These are phyloP conservation scores for Epichloe elymi DNA, from an alignment of 2,329 filamentous ascomycete species.

Conservation along the genomic window DNA sequence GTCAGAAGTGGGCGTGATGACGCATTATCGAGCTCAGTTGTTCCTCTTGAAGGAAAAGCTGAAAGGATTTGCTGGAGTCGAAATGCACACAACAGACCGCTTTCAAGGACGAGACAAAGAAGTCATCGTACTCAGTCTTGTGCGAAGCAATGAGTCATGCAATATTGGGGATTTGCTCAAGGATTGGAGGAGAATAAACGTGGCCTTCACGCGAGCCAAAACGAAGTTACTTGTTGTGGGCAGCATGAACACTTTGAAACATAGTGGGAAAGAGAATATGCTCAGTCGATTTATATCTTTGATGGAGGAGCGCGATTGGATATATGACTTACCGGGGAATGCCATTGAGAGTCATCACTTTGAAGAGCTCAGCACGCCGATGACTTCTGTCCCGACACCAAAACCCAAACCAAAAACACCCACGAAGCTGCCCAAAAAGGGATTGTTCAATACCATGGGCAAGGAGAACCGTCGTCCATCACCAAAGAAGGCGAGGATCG, in stretches of 20 bases:
- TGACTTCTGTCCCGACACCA: slow-evolving; percentile 10
- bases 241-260: slow-evolving; percentile 65
- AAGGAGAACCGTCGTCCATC: slow-evolving; percentile 35
- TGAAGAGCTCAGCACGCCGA: slow-evolving; percentile 41
- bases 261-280: slow-evolving; percentile 59
- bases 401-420: slow-evolving; percentile 12
- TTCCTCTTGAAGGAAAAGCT: slow-evolving; percentile 66
- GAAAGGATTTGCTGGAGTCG: slow-evolving; percentile 48
- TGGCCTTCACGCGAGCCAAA: slow-evolving; percentile 85
- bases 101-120: slow-evolving; percentile 97
- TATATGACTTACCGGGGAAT: slow-evolving; percentile 54
- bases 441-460: slow-evolving; percentile 11
- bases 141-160: slow-evolving; percentile 70
- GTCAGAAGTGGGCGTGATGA: slow-evolving; percentile 81
- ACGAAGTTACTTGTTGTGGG: slow-evolving; percentile 86
- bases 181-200: slow-evolving; percentile 89
- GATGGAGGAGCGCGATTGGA: slow-evolving; percentile 69
- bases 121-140: slow-evolving; percentile 74
- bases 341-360: slow-evolving; percentile 58
- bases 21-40: slow-evolving; percentile 89
- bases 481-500: slow-evolving; percentile 44
- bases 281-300: slow-evolving; percentile 62
- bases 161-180: slow-evolving; percentile 82
- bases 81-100: slow-evolving; percentile 94
- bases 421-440: slow-evolving; percentile 15